phyloP scores from a whole-genome alignment of 2,329 filamentous ascomycete genomes.

The Calonectria hongkongensis region DNA sequence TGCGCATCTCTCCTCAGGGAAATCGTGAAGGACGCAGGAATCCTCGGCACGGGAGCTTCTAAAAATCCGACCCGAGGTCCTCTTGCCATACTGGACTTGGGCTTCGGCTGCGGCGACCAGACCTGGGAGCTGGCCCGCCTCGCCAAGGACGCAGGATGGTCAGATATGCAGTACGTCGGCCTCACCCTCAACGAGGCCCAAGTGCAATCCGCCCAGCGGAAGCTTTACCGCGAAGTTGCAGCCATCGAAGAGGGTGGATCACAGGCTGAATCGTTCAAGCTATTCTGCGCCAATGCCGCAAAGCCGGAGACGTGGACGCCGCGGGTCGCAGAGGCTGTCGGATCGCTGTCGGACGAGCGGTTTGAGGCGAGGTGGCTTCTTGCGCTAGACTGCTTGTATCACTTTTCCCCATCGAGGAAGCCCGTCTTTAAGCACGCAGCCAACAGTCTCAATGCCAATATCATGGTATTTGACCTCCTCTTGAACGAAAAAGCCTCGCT shows the following conservation, averaged over 20 bases:
- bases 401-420: slow-evolving; percentile 72
- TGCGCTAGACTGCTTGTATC: slow-evolving; percentile 74
- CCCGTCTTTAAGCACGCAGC: slow-evolving; percentile 66
- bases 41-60: slow-evolving; percentile 53
- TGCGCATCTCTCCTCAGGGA: slow-evolving; percentile 69
- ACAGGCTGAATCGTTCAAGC: slow-evolving; percentile 52
- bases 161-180: slow-evolving; percentile 68
- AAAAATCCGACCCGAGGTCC: slow-evolving; percentile 35
- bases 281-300: slow-evolving; percentile 71
- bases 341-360: slow-evolving; percentile 50
- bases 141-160: slow-evolving; percentile 46
- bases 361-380: slow-evolving; percentile 69
- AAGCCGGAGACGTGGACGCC: slow-evolving; percentile 65
- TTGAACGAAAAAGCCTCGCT: slow-evolving; percentile 58
- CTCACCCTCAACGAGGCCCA: slow-evolving; percentile 71
- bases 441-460: slow-evolving; percentile 64
- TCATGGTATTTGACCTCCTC: slow-evolving; percentile 75
- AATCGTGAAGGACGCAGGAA: slow-evolving; percentile 65
- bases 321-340: slow-evolving; percentile 51
- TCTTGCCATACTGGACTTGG: slow-evolving; percentile 70
- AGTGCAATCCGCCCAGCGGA: slow-evolving; percentile 60
- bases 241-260: slow-evolving; percentile 2
- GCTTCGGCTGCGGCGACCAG: slow-evolving; percentile 77
- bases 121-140: slow-evolving; percentile 65
- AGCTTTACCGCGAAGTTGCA: slow-evolving; percentile 52